Percentiles rank a stretch among this genome's conserved stretches.
Conservation (phyloP, 164 flowering plant genomes). For the Annona cherimola region DNA sequence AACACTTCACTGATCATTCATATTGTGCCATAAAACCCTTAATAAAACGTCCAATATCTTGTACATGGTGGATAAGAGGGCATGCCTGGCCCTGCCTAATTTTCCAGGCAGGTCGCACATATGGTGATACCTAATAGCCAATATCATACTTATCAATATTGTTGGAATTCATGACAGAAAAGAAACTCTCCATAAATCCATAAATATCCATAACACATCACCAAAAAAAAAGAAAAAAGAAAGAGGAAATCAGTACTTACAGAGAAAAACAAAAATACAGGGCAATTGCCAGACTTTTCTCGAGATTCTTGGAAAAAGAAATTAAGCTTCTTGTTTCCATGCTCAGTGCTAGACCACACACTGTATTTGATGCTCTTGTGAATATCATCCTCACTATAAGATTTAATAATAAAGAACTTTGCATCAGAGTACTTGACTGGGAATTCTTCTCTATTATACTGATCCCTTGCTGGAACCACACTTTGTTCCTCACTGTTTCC, state of each 20-base stretch:
- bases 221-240: background rate
- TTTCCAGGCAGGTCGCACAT: background rate
- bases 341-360: constrained; percentile 89
- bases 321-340: constrained; percentile 87
- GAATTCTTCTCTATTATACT: constrained; percentile 63
- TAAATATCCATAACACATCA: background rate
- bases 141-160: background rate
- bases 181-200: background rate
- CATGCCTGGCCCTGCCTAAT: background rate
- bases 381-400: constrained; percentile 94
- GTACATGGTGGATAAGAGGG: background rate
- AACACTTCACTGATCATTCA: no score
- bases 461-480: constrained; percentile 40
- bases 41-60: background rate
- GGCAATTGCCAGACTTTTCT: constrained; percentile 57
- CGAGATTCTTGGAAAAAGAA: constrained; percentile 66
- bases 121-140: background rate
- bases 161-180: background rate
- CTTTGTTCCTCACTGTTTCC: constrained; percentile 26
- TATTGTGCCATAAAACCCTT: no score
- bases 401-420: constrained; percentile 75
- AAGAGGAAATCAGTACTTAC: constrained; percentile 29
- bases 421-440: constrained; percentile 62
- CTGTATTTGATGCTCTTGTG: constrained; percentile 85
- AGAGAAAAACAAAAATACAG: constrained; percentile 77